Evolutionary conservation across 306 rosid genomes (phyloP), one percentile per base, ranked within the genome.

Genomic region (Acacia melanoxylon): DNA sequence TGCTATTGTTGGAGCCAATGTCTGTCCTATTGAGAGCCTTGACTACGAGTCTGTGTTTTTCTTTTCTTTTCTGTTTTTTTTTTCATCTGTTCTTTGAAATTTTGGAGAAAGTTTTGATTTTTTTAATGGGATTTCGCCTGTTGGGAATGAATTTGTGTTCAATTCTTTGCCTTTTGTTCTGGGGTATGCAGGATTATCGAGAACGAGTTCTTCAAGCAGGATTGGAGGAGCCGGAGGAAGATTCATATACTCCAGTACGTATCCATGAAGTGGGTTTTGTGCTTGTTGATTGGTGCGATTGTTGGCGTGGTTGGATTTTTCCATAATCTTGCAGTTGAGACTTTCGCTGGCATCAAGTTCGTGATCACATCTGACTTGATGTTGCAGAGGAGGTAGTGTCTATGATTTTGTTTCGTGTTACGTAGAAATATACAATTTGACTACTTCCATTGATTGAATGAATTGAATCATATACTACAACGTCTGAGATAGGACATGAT

Each of bases 11-110:
- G 99, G 99, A 48, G 82, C 94, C 89, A 89, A 91, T 79, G 94
- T 96, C 86, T 85, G 92, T 84, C 99, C 99, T 5, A 88, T 96
- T 76, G 98, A 96, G 79, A 96, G 99, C 89, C 99, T 96, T 33
- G 99, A 96, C 72, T 96, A 93, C 63, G 99, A 96, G 98, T 93
- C 27, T 13, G 89, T 79, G 42, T 54, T 82, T 37, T 37, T 37
- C 8, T 37, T 6, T 37, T 48, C 4, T 11, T 45, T 45, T 8
- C 49, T 13, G 3, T 13, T 46, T 46, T 14, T 14, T 10, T 68
- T 41, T 63, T 22, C 72, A 17, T 71, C n/a, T 74, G 85, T 76
- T 54, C 80, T 49, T 8, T 19, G 8, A 2, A 0, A 33, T 54
- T 31, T 68, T 40, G 12, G n/a, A 2, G 77, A 76, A 76, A 0